Base-by-base conservation (phyloP, 176 grass and related monocot genomes). In the Zea luxurians region DNA sequence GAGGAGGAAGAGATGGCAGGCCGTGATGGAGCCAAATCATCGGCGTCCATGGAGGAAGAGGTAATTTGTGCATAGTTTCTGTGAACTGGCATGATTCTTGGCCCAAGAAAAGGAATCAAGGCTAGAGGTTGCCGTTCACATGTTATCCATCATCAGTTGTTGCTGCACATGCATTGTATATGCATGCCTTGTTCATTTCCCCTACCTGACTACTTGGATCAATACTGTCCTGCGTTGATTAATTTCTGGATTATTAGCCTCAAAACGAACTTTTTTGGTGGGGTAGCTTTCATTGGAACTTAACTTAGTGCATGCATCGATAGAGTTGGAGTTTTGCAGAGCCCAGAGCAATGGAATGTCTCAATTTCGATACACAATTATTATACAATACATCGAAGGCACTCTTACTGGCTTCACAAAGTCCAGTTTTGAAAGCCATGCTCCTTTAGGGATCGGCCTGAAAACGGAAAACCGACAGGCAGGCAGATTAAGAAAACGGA, bases 1-100 rank as follows among this genome's bases (percentile, higher is more conserved):
- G 36, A 70, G 66, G 60, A 61, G 65, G 66, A 75, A 40, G 70
- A 75, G 88, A 93, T 97, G 93, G 86, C 88, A 10, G 86, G 87
- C 44, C 71, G 75, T 46, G 85, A 80, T 35, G 88, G 77, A 73
- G 86, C 75, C 7, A 88, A 91, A 18, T 71, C 85, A 8, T 70
- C 65, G 48, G 79, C 73, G 79, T 86, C 73, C 5, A 55, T 73
- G 80, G 87, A 83, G 41, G 80, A 94, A 80, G 95, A 97, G 91
- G 95, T 95, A 85, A 62, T 20, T 78, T 27, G 27, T 27, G 27
- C 27, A 27, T 27, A 27, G 27, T 27, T 27, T 27, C 27, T 27
- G 27, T 27, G 27, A 27, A 27, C 27, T 27, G 27, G 27, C 27
- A 27, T 27, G 27, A 27, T 27, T 27, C 27, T 27, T 27, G 27